A percentile compares a stretch with the other conserved stretches of the same genome.
These are phyloP conservation scores for Cyclospora cayetanensis DNA, from an alignment of 169 alveolate species.

Conservation along the genomic window DNA sequence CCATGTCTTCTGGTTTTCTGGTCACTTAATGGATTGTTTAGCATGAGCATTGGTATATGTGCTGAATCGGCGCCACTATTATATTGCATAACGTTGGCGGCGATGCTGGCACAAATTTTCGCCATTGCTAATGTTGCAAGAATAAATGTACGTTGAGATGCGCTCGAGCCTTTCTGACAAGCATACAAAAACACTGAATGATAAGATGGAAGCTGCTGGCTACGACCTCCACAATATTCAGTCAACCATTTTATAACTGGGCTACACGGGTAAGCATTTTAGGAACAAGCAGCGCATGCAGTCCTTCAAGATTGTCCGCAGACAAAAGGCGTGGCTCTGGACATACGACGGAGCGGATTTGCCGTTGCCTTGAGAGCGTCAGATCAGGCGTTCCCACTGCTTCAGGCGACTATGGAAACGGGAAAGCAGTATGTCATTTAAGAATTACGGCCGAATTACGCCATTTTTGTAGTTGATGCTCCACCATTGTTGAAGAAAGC, in stretches of 20 bases:
- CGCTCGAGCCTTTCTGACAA: background rate
- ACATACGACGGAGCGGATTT: slow-evolving; percentile 30
- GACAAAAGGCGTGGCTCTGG: slow-evolving; percentile 55
- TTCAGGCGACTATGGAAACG: slow-evolving; percentile 43
- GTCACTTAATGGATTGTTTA: slow-evolving; percentile 48
- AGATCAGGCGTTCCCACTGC: slow-evolving; percentile 41
- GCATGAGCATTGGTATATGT: slow-evolving; percentile 55
- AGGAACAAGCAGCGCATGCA: background rate
- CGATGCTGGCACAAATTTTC: slow-evolving; percentile 53
- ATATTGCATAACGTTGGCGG: slow-evolving; percentile 43
- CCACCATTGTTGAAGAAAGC: slow-evolving; percentile 42
- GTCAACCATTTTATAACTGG: slow-evolving; percentile 33
- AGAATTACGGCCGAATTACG: background rate
- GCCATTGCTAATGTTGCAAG: slow-evolving; percentile 50
- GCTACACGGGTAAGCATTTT: slow-evolving; percentile 35
- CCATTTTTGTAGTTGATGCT: background rate
- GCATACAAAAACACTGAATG: background rate
- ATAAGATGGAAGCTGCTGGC: slow-evolving; percentile 57
- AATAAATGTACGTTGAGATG: slow-evolving; percentile 17
- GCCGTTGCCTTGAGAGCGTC: slow-evolving; percentile 28
- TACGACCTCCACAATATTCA: slow-evolving; percentile 49
- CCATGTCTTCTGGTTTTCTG: slow-evolving; percentile 28
- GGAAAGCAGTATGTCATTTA: slow-evolving; percentile 58
- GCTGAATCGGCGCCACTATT: slow-evolving; percentile 61
- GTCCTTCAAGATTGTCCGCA: background rate